These are phyloP conservation scores for Rhododendron vialii DNA, from an alignment of 148 eudicot species.

Conservation along the genomic window DNA sequence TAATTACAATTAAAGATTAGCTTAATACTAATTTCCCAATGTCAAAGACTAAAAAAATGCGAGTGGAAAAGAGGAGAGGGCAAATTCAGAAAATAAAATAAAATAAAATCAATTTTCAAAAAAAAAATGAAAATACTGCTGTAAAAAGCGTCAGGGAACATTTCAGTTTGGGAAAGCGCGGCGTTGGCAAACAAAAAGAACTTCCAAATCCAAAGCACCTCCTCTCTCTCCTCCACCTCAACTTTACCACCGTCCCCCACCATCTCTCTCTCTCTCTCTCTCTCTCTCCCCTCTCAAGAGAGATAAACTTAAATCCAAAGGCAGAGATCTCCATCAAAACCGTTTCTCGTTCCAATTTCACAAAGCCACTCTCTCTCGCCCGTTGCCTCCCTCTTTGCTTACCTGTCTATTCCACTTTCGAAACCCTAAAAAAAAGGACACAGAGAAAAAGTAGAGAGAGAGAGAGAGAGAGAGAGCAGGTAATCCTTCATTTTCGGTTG, in stretches of 20 bases:
- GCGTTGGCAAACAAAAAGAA: background rate
- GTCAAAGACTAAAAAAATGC: no score
- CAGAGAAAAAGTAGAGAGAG: background rate
- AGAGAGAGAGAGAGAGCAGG: background rate
- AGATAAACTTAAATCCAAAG: background rate
- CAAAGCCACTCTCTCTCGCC: background rate
- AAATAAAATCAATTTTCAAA: no score
- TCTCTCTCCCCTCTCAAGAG: background rate
- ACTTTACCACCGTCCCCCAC: background rate
- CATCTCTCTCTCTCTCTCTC: background rate
- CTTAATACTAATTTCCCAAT: no score
- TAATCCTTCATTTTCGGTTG: slow-evolving; percentile 12
- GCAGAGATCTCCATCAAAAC: background rate
- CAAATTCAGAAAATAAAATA: no score
- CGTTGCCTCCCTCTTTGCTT: slow-evolving; percentile 6
- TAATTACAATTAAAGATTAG: no score
- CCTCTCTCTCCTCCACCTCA: background rate
- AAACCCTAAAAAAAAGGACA: background rate
- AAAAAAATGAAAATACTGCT: background rate
- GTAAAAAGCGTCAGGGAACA: background rate
- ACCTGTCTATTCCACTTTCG: background rate
- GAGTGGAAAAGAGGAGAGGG: background rate
- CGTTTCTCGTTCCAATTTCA: background rate
- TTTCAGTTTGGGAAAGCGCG: background rate
- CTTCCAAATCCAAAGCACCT: background rate